Conservation (phyloP, 2,329 filamentous ascomycete species). For the Cladosporium sphaerospermum region DNA sequence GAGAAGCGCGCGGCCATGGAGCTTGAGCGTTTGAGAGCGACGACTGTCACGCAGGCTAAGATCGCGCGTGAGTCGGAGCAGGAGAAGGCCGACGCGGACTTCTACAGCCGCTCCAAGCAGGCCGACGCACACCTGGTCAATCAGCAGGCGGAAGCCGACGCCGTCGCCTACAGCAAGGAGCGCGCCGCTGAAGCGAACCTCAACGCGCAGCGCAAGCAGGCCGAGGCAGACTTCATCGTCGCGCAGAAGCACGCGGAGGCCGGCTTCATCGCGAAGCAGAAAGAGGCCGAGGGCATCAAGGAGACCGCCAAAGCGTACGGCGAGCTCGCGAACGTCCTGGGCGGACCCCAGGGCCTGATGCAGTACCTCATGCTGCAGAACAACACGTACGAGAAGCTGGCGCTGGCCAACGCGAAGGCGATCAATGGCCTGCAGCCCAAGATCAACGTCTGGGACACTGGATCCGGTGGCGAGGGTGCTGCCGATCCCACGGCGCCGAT, state of each 20-base stretch:
- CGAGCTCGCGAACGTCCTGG: constrained; percentile 64
- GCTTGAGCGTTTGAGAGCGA: constrained; percentile 70
- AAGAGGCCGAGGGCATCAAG: constrained; percentile 68
- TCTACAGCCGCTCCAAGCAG: constrained; percentile 44
- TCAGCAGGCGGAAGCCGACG: constrained; percentile 54
- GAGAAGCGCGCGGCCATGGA: constrained; percentile 71
- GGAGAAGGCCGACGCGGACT: constrained; percentile 57
- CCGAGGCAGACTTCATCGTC: constrained; percentile 36
- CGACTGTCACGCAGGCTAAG: constrained; percentile 70
- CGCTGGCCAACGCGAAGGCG: constrained; percentile 69
- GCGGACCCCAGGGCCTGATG: constrained; percentile 69
- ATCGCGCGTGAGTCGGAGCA: constrained; percentile 63
- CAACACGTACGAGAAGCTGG: constrained; percentile 69
- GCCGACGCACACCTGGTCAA: constrained; percentile 53
- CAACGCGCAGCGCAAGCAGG: constrained; percentile 36
- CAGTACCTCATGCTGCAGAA: constrained; percentile 86
- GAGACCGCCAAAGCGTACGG: constrained; percentile 78
- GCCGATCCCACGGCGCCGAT: constrained; percentile 58
- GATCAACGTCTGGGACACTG: constrained; percentile 88
- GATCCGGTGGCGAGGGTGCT: constrained; percentile 40
- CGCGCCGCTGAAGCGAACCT: constrained; percentile 39
- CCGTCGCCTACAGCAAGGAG: constrained; percentile 38
- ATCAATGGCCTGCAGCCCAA: constrained; percentile 76
- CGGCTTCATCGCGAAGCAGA: constrained; percentile 54
- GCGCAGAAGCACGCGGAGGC: constrained; percentile 54